A percentile compares a stretch with the other conserved stretches of the same genome.
Evolutionary conservation across 2,329 filamentous ascomycete species (phyloP).

Genomic region (Pseudohalonectria lignicola): DNA sequence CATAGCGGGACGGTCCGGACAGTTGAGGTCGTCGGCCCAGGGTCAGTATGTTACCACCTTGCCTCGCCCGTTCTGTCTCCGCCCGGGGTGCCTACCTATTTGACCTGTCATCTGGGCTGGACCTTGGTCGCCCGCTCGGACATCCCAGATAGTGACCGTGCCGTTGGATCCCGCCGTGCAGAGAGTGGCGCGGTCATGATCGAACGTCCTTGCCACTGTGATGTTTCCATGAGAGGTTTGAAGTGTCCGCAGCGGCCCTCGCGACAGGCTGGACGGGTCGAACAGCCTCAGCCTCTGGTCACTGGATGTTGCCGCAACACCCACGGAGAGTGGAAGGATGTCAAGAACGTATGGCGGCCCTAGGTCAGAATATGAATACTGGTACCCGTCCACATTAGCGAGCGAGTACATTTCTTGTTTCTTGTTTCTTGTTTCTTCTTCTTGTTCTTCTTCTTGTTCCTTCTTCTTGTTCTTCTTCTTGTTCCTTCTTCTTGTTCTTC

Average conservation of each 20-base stretch:
- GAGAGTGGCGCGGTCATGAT: slow-evolving; percentile 39
- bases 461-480: no score
- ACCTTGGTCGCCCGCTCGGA: slow-evolving; percentile 30
- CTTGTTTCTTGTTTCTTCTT: no score
- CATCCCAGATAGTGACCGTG: slow-evolving; percentile 54
- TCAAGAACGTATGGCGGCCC: slow-evolving; percentile 47
- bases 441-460: no score
- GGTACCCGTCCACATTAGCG: slow-evolving; percentile 24
- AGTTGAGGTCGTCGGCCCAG: neutral
- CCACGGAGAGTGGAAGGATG: slow-evolving; percentile 34
- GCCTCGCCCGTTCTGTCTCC: slow-evolving; percentile 5
- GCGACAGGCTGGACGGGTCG: slow-evolving; percentile 43
- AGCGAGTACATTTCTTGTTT: slow-evolving; percentile 31
- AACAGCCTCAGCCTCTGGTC: slow-evolving; percentile 61
- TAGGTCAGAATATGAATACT: no score
- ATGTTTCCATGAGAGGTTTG: slow-evolving; percentile 49
- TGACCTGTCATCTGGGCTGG: slow-evolving; percentile 28
- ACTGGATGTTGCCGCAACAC: slow-evolving; percentile 54
- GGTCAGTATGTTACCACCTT: neutral
- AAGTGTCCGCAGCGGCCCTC: slow-evolving; percentile 35
- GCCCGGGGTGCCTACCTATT: slow-evolving; percentile 24
- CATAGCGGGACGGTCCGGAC: no score
- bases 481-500: no score
- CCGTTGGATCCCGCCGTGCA: slow-evolving; percentile 66
- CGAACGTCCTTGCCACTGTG: slow-evolving; percentile 48